These are phyloP conservation scores for Clitopilus passeckerianus DNA, from an alignment of 768 basidiomycete genomes.

Conservation along the genomic window DNA sequence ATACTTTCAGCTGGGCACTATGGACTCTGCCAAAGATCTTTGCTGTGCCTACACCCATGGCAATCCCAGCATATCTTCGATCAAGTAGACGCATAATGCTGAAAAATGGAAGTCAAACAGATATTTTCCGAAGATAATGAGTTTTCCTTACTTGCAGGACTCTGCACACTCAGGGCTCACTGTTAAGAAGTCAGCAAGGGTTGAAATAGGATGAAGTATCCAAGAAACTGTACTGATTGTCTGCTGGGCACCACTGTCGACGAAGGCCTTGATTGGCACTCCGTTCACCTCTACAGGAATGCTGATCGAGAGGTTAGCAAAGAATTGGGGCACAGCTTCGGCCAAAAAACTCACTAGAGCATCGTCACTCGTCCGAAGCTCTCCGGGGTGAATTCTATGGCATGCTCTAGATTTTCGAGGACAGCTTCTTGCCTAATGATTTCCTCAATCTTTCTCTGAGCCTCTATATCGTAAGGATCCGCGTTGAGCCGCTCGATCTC, in stretches of 20 bases:
- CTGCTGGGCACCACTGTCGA: constrained; percentile 95
- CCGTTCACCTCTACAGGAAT: constrained; percentile 93
- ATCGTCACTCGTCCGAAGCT: constrained; percentile 92
- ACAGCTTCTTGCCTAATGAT: constrained; percentile 87
- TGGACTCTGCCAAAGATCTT: constrained; percentile 93
- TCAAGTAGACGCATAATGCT: constrained; percentile 95
- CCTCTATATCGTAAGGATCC: constrained; percentile 89
- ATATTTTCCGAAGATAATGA: neutral
- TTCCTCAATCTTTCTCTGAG: constrained; percentile 91
- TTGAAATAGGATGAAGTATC: neutral
- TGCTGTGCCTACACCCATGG: constrained; percentile 91
- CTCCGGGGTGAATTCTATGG: constrained; percentile 90
- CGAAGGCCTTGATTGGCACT: constrained; percentile 88
- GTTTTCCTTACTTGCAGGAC: constrained; percentile 65
- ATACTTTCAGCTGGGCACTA: constrained; percentile 86
- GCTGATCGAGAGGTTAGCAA: constrained; percentile 29
- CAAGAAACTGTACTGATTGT: constrained; percentile 76
- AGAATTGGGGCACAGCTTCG: neutral
- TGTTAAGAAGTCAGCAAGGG: constrained; percentile 19
- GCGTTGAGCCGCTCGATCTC: constrained; percentile 71
- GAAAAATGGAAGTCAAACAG: constrained; percentile 4
- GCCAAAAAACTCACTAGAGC: constrained; percentile 72
- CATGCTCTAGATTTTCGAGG: constrained; percentile 89
- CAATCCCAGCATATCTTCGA: constrained; percentile 82
- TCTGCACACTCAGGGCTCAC: constrained; percentile 94